Conservation (phyloP, 768 basidiomycete genomes). For the Mycena amicta region DNA sequence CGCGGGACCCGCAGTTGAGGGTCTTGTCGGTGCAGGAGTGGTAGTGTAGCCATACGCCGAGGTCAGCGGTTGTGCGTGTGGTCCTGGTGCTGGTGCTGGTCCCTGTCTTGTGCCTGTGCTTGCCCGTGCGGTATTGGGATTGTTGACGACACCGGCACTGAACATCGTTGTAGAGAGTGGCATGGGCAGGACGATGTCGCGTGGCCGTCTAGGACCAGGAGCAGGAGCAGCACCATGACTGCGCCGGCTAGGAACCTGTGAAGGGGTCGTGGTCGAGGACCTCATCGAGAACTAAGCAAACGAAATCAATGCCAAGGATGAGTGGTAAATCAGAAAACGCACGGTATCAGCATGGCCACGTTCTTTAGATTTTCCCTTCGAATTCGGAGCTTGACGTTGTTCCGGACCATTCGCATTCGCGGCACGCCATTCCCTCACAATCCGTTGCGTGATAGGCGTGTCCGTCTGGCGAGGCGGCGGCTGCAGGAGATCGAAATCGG, state of each 20-base stretch:
- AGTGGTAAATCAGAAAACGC: slow-evolving; percentile 6
- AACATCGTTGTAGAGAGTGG: slow-evolving; percentile 19
- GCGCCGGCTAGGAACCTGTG: slow-evolving; percentile 6
- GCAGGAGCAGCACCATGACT: slow-evolving; percentile 9
- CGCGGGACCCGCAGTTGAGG: background rate
- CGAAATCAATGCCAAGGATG: background rate
- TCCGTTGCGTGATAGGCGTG: slow-evolving; percentile 26
- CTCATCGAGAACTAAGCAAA: background rate
- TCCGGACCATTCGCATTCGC: slow-evolving; percentile 30
- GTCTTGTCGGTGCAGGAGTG: background rate
- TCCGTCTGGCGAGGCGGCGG: slow-evolving; percentile 26
- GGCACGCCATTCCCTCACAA: slow-evolving; percentile 36
- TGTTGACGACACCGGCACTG: background rate
- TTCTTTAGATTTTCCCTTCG: background rate
- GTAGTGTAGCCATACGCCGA: background rate
- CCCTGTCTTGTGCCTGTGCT: background rate
- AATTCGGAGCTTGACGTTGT: slow-evolving; percentile 11
- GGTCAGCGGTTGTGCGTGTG: background rate
- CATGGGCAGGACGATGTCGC: slow-evolving; percentile 33
- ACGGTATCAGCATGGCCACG: slow-evolving; percentile 6
- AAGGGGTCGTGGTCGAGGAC: slow-evolving; percentile 2
- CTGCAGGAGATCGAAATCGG: slow-evolving; percentile 40
- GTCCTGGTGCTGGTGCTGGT: background rate
- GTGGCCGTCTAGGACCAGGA: slow-evolving; percentile 28
- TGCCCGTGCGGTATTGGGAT: too few relatives aligned